Evolutionary conservation across 176 grass and related monocot genomes (phyloP), one percentile per base, ranked within the genome.

Genomic region (Bromus sterilis): DNA sequence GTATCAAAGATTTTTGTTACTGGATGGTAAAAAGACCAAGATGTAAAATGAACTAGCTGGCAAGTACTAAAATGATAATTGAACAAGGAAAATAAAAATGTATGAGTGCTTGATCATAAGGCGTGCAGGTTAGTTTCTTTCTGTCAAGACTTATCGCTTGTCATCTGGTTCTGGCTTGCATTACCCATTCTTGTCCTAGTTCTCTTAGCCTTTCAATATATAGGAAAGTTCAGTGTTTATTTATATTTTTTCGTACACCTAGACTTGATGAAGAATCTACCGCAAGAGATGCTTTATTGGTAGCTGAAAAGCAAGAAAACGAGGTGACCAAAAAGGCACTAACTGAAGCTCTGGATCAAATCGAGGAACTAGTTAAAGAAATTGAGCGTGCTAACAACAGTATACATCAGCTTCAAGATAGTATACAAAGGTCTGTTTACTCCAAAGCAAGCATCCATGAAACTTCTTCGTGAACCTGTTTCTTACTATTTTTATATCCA

Each of bases 301-400:
- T 77, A 86, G 69, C 84, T 78, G 89, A 92, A 88, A 89, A 80
- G 63, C 84, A 74, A 92, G 87, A 89, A 86, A 91, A 64, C 2
- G 89, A 90, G 71, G 85, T 66, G 55, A 91, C 78, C 53, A 95
- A 90, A 62, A 94, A 89, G 82, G 79, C 89, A 88, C 83, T 87
- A 84, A 65, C 79, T 76, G 88, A 94, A 83, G 88, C 90, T 82
- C 84, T 91, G 79, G 88, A 94, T 76, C 89, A 81, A 88, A 89
- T 86, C 11, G 83, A 93, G 89, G 84, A 80, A 88, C 83, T 98
- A 86, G 82, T 91, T 71, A 95, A 93, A 74, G 87, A 98, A 86
- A 68, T 98, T 86, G 88, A 91, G 86, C 83, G 84, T 86, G 63
- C 84, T 88, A 88, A 89, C 25, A 81, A 85, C 61, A 84, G 80